Base-by-base conservation (phyloP, 2,329 filamentous ascomycete genomes). In the Amphichorda felina region DNA sequence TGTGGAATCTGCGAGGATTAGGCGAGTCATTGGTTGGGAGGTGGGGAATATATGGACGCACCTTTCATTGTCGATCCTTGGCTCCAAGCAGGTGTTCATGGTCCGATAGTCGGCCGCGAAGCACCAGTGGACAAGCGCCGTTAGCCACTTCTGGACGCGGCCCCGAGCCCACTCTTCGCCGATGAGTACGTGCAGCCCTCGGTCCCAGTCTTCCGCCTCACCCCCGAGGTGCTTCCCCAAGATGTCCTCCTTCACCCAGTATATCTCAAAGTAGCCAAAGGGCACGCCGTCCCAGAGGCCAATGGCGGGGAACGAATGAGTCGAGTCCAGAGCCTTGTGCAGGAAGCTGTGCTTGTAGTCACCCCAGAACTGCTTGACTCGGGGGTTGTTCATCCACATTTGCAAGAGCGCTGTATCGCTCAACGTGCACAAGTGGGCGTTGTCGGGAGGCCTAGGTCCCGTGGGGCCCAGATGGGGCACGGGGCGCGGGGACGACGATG, bases 241-340 rank as follows among this genome's bases (percentile, higher is more conserved):
- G 0, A 67, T 62, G 50, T 96, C 91, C 53, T 98, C 91, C 50
- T 94, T 94, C 4, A 91, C 86, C 89, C 91, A 98, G 61, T 98
- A 98, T 24, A 98, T 72, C 62, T 98, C 91, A 53, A 98, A 95
- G 54, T 93, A 98, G 0, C 87, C 91, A 60, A 96, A 98, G 0
- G 89, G 89, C 40, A 89, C 81, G 9, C 86, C 88, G 47, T 96
- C 86, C 84, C 89, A 98, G 53, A 87, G 79, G 1, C 84, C 91
- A 41, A 96, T 89, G 1, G 80, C 86, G 0, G 91, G 91, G 56
- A 96, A 94, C 8, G 79, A 86, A 56, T 95, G 82, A 14, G 69
- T 67, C 15, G 70, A 77, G 10, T 67, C 67, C 9, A 96, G 60
- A 0, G 71, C 77, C 3, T 61, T 64, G 15, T 69, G 62, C 4